Evolutionary conservation across 2,329 filamentous ascomycete genomes (phyloP).

Genomic region (Fusarium torreyae): DNA sequence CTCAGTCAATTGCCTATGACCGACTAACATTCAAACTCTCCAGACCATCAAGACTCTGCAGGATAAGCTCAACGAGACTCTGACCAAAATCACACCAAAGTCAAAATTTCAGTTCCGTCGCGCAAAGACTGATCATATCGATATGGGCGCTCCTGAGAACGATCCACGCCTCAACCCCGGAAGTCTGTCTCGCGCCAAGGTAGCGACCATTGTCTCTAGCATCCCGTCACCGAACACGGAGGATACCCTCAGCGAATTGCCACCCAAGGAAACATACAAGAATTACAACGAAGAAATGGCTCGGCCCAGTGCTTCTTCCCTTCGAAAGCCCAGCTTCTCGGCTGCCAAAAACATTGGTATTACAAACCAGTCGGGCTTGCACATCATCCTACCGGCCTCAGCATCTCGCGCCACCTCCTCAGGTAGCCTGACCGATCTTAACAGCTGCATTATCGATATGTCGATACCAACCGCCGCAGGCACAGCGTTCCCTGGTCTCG

Average conservation of each 20-base stretch:
- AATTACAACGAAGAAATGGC: conserved; percentile 73
- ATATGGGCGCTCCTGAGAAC: conserved; percentile 60
- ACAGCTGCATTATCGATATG: conserved; percentile 84
- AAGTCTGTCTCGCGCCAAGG: conserved; percentile 52
- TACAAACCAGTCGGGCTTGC: conserved; percentile 75
- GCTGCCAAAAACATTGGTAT: conserved; percentile 74
- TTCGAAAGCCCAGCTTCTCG: conserved; percentile 76
- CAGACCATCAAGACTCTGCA: conserved; percentile 85
- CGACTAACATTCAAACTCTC: conserved; percentile 6
- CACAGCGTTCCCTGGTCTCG: conserved; percentile 77
- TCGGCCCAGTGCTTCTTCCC: conserved; percentile 54
- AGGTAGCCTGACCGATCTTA: conserved; percentile 79
- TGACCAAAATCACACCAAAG: conserved; percentile 78
- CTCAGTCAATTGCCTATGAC: neutral
- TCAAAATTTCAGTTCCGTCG: conserved; percentile 86
- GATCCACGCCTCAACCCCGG: conserved; percentile 61
- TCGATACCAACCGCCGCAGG: conserved; percentile 72
- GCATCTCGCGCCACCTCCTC: conserved; percentile 80
- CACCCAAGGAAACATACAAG: conserved; percentile 54
- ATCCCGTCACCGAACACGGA: conserved; percentile 25
- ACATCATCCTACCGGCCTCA: conserved; percentile 82
- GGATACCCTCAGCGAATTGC: conserved; percentile 33
- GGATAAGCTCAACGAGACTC: conserved; percentile 81
- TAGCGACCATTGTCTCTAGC: conserved; percentile 14
- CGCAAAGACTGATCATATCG: conserved; percentile 54